Conservation (phyloP, 495 filamentous ascomycete genomes). For the Xylaria cubensis region DNA sequence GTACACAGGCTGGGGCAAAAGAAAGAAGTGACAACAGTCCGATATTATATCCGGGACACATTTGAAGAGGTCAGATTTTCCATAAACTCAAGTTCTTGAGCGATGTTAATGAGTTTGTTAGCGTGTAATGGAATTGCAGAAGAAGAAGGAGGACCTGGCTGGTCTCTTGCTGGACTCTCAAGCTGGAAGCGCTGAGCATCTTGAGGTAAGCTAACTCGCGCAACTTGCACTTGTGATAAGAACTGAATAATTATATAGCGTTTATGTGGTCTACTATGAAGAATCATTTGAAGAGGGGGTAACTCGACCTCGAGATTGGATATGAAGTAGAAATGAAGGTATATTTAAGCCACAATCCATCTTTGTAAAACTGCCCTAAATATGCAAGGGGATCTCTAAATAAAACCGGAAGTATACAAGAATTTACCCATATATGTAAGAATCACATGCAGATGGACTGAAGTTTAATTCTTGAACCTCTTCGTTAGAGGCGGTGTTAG, state of each 20-base stretch:
- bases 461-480: not conserved
- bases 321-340: not conserved
- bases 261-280: conserved; percentile 11
- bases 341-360: not conserved
- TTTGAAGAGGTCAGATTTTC: conserved; percentile 44
- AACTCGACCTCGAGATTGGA: not conserved
- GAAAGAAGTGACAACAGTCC: conserved; percentile 48
- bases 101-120: not conserved
- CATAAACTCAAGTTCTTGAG: not conserved
- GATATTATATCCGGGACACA: conserved; percentile 43
- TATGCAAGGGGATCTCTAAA: no score
- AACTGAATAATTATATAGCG: not conserved
- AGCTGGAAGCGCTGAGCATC: conserved; percentile 4
- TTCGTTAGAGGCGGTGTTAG: no score
- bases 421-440: not conserved
- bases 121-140: conserved; percentile 38
- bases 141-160: conserved; percentile 36
- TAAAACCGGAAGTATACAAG: no score
- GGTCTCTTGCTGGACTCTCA: conserved; percentile 27
- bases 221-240: not conserved
- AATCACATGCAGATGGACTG: not conserved
- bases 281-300: no score
- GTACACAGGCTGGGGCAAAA: conserved; percentile 49
- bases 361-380: no score
- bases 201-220: not conserved